Evolutionary conservation across 768 basidiomycete species (phyloP).

Genomic region (Lyophyllum atratum): DNA sequence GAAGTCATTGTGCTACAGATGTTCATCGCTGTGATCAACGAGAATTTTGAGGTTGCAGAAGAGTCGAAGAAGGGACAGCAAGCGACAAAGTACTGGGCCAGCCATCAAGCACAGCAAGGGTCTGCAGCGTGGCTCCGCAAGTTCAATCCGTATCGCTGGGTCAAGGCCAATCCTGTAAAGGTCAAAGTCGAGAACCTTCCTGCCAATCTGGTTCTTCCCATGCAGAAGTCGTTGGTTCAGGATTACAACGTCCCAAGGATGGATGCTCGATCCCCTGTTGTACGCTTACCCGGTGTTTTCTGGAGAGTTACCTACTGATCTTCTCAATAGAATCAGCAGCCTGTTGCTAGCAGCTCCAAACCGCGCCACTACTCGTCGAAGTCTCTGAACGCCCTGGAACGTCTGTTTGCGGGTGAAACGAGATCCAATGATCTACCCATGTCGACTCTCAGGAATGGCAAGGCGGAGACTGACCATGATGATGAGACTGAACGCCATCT

Average conservation of each 20-base stretch:
- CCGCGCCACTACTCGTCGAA: conserved; percentile 55
- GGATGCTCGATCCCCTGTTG: conserved; percentile 29
- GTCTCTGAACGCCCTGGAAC: conserved; percentile 63
- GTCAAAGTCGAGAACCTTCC: conserved; percentile 73
- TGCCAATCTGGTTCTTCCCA: conserved; percentile 73
- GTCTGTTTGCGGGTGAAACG: conserved; percentile 62
- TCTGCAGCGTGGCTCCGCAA: conserved; percentile 66
- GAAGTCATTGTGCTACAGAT: conserved; percentile 90
- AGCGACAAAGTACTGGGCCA: conserved; percentile 66
- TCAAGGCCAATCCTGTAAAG: conserved; percentile 71
- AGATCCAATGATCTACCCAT: conserved; percentile 59
- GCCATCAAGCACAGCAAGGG: conserved; percentile 53
- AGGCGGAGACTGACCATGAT: conserved; percentile 34
- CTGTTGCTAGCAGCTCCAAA: conserved; percentile 26
- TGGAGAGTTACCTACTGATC: not conserved
- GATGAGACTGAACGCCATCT: conserved; percentile 75
- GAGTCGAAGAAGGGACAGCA: conserved; percentile 86
- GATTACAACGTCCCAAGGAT: conserved; percentile 46
- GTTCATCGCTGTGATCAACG: conserved; percentile 97
- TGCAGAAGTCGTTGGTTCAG: conserved; percentile 75
- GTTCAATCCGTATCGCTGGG: conserved; percentile 88
- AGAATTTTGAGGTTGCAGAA: conserved; percentile 92
- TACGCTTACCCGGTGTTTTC: conserved; percentile 16
- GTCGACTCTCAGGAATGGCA: conserved; percentile 49
- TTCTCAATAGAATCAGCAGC: conserved; percentile 24